phyloP scores from a whole-genome alignment of 106 monocot species.

The Ottelia alismoides region DNA sequence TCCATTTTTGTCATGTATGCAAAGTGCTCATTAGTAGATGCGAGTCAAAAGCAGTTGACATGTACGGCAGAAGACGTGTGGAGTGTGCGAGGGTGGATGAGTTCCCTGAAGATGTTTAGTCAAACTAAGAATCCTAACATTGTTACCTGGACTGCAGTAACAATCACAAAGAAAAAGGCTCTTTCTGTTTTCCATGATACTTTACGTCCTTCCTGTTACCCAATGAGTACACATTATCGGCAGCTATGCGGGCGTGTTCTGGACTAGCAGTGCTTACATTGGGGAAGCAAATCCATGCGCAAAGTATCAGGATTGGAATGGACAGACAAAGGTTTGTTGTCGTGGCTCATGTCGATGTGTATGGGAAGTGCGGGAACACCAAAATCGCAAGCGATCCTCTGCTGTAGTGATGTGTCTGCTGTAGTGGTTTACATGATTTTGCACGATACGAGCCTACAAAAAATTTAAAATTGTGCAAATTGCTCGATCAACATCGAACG shows the following conservation, averaged over 20 bases:
- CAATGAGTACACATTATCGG: constrained; percentile 52
- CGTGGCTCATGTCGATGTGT: constrained; percentile 42
- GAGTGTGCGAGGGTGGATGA: no score
- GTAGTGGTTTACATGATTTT: no score
- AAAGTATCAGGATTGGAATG: constrained; percentile 29
- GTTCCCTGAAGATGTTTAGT: constrained; percentile 38
- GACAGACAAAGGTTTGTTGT: constrained; percentile 28
- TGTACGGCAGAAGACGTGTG: no score
- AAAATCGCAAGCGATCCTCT: no score
- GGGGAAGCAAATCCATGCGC: constrained; percentile 35
- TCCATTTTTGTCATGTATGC: constrained; percentile 70
- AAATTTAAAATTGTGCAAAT: no score
- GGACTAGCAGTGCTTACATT: constrained; percentile 28
- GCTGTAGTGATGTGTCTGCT: no score
- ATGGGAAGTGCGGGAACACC: constrained; percentile 55
- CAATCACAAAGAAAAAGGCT: constrained; percentile 31
- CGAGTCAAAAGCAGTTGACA: no score
- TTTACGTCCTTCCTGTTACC: constrained; percentile 12
- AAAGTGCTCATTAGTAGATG: constrained; percentile 36
- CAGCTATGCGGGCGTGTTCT: constrained; percentile 38
- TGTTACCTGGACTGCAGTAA: constrained; percentile 43
- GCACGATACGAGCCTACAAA: no score
- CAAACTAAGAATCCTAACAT: constrained; percentile 30
- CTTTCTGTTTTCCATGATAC: constrained; percentile 30
- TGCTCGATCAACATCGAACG: no score